Evolutionary conservation across 805 yeast genomes (phyloP).

Genomic region (Lachancea nothofagi): DNA sequence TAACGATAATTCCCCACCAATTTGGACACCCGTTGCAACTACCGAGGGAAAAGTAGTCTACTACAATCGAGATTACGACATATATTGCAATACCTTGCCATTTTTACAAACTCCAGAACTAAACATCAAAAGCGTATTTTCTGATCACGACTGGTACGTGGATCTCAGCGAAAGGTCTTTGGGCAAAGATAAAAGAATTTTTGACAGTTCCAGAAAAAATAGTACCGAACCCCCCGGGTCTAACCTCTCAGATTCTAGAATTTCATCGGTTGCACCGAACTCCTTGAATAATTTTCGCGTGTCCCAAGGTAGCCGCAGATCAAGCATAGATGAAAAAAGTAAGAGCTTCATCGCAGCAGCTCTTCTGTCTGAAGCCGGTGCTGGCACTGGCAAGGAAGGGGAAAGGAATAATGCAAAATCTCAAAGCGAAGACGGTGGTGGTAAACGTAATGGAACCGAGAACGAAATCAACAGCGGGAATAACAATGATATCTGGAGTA

Average conservation of each 20-base stretch:
- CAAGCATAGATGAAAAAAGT: conserved; percentile 7
- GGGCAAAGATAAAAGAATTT: conserved; percentile 1
- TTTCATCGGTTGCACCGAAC: not conserved
- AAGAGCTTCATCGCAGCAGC: conserved; percentile 5
- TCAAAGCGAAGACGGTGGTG: not conserved
- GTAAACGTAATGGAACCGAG: not conserved
- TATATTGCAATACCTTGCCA: conserved; percentile 57
- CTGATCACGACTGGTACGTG: conserved; percentile 27
- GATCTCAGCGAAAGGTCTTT: conserved; percentile 25
- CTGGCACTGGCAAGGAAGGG: conserved; percentile 2
- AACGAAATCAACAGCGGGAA: not conserved
- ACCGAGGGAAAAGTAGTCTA: conserved; percentile 50
- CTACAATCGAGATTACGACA: conserved; percentile 54
- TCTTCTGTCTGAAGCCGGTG: conserved; percentile 3
- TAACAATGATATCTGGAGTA: not conserved
- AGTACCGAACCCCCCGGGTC: too few species aligned
- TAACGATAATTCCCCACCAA: conserved; percentile 34
- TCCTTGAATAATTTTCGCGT: not conserved
- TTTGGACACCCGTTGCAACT: conserved; percentile 59
- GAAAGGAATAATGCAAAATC: not conserved
- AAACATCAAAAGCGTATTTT: conserved; percentile 31
- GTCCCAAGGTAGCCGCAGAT: conserved; percentile 2
- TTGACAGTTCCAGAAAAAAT: conserved; percentile 2
- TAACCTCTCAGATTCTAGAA: not conserved
- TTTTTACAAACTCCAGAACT: conserved; percentile 38